These are phyloP conservation scores for Amphibolis antarctica DNA, from an alignment of 106 monocot species.

Conservation along the genomic window DNA sequence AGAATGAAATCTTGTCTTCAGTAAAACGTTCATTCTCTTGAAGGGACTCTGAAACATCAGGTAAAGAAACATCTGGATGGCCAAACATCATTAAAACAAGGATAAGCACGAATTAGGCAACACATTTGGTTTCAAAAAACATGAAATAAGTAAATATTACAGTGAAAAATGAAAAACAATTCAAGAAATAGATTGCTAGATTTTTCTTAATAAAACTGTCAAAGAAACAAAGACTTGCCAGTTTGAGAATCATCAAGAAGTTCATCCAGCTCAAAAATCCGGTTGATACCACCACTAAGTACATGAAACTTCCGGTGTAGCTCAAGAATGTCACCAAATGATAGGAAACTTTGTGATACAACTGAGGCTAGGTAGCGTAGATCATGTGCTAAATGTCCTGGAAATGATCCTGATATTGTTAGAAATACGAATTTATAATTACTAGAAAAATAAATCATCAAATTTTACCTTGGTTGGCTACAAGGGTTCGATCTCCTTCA, in stretches of 20 bases:
- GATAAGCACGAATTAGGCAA: too few species aligned
- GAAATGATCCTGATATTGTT: conserved; percentile 1
- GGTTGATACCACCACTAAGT: conserved; percentile 89
- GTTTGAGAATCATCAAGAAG: conserved; percentile 72
- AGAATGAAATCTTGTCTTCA: conserved; percentile 68
- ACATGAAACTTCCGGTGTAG: conserved; percentile 76
- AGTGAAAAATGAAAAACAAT: too few species aligned
- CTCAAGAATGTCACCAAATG: conserved; percentile 99
- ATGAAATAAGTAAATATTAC: too few species aligned
- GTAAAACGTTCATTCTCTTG: conserved; percentile 14
- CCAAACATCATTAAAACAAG: too few species aligned
- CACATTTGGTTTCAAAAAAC: too few species aligned
- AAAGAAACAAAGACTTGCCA: conserved; percentile 20
- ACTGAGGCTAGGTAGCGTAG: conserved; percentile 88
- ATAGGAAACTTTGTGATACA: conserved; percentile 90
- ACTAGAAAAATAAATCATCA: not conserved
- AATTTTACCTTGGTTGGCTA: conserved; percentile 68
- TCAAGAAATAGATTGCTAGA: too few species aligned
- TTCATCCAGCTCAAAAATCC: conserved; percentile 91
- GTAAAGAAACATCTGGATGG: conserved; percentile 33
- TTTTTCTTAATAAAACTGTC: too few species aligned
- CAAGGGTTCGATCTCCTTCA: conserved; percentile 73
- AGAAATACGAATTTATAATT: not conserved
- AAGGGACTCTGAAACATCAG: conserved; percentile 19
- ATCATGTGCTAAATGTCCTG: conserved; percentile 92